Evolutionary conservation across 1,284 basidiomycete genomes (phyloP).

Genomic region (Amylostereum areolatum): DNA sequence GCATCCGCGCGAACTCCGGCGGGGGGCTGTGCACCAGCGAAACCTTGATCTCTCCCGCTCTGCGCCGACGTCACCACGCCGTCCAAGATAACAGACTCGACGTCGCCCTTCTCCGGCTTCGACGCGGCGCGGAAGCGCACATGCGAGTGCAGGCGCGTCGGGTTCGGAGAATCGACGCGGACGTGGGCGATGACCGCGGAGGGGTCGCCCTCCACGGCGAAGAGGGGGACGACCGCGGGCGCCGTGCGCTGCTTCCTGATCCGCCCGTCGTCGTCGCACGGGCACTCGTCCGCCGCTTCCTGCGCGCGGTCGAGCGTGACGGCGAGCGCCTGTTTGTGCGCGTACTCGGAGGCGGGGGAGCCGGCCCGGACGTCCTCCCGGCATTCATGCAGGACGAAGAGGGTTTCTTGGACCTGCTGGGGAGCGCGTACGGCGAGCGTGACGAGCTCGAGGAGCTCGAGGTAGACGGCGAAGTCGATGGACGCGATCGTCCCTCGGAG

Average conservation of each 20-base stretch:
- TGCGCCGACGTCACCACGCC: constrained; percentile 44
- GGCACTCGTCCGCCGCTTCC: constrained; percentile 58
- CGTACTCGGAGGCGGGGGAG: constrained; percentile 32
- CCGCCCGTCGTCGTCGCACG: constrained; percentile 51
- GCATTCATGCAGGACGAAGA: constrained; percentile 52
- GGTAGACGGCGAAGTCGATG: constrained; percentile 36
- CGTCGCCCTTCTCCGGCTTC: constrained; percentile 42
- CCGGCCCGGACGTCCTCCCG: constrained; percentile 19
- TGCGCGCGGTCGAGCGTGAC: constrained; percentile 57
- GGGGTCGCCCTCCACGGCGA: constrained; percentile 25
- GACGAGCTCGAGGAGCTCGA: constrained; percentile 45
- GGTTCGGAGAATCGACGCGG: constrained; percentile 43
- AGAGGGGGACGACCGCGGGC: constrained; percentile 32
- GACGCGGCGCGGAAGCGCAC: constrained; percentile 54
- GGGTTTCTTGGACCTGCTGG: constrained; percentile 48
- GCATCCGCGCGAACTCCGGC: constrained; percentile 48
- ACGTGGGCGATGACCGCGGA: constrained; percentile 40
- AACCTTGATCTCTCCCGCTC: constrained; percentile 48
- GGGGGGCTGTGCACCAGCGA: constrained; percentile 49
- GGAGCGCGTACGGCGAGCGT: constrained; percentile 43
- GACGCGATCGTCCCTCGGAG: constrained; percentile 34
- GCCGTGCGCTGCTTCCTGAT: constrained; percentile 33
- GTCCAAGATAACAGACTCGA: constrained; percentile 42
- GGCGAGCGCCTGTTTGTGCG: constrained; percentile 46
- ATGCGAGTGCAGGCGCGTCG: constrained; percentile 54